Evolutionary conservation across 495 filamentous ascomycete species (phyloP).

Genomic region (Lophiostoma macrostomum): DNA sequence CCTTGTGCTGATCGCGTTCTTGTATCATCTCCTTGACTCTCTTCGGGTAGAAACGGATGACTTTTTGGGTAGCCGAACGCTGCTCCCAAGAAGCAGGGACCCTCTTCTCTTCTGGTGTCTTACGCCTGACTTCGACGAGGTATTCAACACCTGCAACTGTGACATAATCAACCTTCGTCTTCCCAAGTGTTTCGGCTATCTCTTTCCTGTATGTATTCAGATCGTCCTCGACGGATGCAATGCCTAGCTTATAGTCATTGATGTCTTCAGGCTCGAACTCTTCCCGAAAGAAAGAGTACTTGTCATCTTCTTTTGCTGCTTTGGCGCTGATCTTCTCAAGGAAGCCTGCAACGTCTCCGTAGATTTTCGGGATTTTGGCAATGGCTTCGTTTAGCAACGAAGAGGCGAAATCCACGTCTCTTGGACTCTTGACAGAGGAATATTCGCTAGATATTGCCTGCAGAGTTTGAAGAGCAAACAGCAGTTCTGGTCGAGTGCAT

Average conservation of each 20-base stretch:
- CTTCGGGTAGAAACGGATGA: constrained; percentile 92
- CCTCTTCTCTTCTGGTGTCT: constrained; percentile 59
- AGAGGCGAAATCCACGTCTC: constrained; percentile 73
- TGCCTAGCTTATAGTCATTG: constrained; percentile 82
- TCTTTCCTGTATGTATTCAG: constrained; percentile 70
- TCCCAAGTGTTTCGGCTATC: constrained; percentile 66
- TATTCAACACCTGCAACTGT: constrained; percentile 90
- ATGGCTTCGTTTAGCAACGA: constrained; percentile 69
- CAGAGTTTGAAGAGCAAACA: constrained; percentile 78
- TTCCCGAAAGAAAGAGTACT: constrained; percentile 89
- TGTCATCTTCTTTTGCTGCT: constrained; percentile 83
- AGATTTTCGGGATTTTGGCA: constrained; percentile 71
- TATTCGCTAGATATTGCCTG: constrained; percentile 77
- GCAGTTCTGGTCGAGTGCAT: constrained; percentile 86
- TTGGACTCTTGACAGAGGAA: constrained; percentile 57
- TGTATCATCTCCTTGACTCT: constrained; percentile 76
- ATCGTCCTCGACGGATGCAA: constrained; percentile 84
- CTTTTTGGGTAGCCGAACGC: constrained; percentile 87
- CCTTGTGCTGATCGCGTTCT: constrained; percentile 92
- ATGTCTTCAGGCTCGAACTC: constrained; percentile 82
- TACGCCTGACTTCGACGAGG: constrained; percentile 85
- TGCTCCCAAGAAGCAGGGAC: constrained; percentile 94
- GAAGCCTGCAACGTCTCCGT: constrained; percentile 63
- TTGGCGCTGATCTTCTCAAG: constrained; percentile 83
- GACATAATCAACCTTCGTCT: constrained; percentile 69